Base-by-base conservation (phyloP, 2,329 filamentous ascomycete species). In the Aspergillus sp. region DNA sequence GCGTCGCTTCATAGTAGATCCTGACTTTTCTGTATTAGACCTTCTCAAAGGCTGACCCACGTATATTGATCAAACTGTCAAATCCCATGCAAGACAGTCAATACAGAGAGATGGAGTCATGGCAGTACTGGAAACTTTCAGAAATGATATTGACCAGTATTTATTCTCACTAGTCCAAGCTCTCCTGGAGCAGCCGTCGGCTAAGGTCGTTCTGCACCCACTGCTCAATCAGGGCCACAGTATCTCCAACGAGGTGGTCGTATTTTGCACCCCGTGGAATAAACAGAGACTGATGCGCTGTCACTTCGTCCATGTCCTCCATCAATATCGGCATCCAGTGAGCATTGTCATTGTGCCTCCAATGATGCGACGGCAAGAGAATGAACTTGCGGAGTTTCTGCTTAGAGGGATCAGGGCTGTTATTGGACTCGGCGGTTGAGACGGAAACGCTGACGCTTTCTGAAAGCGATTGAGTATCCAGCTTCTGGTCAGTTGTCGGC, bases 381-480 rank as follows among this genome's bases (percentile, higher is more conserved):
- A 86, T 91, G 57, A 95, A 94, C 49, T 83, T 89, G 37, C 75
- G 73, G 31, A 81, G 69, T 46, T 79, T 80, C 28, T 57, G 19
- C 8, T 41, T 35, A 1, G 36, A 15, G 4, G 54, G 16, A 46
- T 57, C 41, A 37, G 26, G 30, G 22, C 24, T 32, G 29, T 12
- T 33, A 10, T 24, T 17, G 10, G 42, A 39, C 19, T 41, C 36
- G 2, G 40, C 22, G 3, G 30, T 33, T 17, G 30, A 15, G 26
- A 37, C 17, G 22, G 15, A 40, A 42, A n/a, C n/a, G n/a, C n/a
- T n/a, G 26, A 25, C n/a, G 30, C 30, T 33, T 32, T 41, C 29
- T 11, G 29, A 34, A 4, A 42, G 24, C 15, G 26, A 33, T 15
- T 28, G 12, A 22, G 26, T 39, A 15, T 32, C 33, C 10, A 6